Conservation (phyloP, 1,139 yeast species). For the Arxiozyma slooffiae region DNA sequence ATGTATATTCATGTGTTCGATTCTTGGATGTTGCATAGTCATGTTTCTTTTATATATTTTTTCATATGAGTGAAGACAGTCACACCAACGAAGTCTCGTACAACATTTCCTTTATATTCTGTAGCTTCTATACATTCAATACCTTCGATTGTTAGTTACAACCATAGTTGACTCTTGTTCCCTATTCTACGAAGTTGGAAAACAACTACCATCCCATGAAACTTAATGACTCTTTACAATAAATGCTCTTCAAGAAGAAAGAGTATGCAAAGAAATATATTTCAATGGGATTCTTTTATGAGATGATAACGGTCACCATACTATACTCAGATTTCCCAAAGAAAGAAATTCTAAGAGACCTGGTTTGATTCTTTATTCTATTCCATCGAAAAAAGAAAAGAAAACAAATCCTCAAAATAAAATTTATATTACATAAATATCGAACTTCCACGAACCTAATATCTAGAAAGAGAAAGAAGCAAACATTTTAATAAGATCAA, state of each 20-base stretch:
- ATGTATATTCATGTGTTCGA: not conserved
- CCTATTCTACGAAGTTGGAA: slow-evolving; percentile 1
- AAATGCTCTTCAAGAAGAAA: not conserved
- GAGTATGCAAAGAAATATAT: slow-evolving; percentile 45
- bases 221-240: not conserved
- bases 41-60: not conserved
- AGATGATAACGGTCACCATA: slow-evolving; percentile 49
- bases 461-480: no score
- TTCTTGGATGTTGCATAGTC: not conserved
- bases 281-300: slow-evolving; percentile 74
- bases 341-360: slow-evolving; percentile 76
- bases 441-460: no score
- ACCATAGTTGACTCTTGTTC: not conserved
- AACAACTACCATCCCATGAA: not conserved
- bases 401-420: slow-evolving; percentile 35
- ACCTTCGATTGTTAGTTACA: not conserved
- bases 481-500: no score
- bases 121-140: not conserved
- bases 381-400: slow-evolving; percentile 57
- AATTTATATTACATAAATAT: no score
- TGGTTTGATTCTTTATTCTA: slow-evolving; percentile 85
- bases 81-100: slow-evolving; percentile 1
- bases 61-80: not conserved
- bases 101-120: not conserved
- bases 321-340: slow-evolving; percentile 84